Percentiles rank a stretch among this genome's conserved stretches.
Evolutionary conservation across 2,329 filamentous ascomycete genomes (phyloP).

Genomic region (Lecanicillium sp.): DNA sequence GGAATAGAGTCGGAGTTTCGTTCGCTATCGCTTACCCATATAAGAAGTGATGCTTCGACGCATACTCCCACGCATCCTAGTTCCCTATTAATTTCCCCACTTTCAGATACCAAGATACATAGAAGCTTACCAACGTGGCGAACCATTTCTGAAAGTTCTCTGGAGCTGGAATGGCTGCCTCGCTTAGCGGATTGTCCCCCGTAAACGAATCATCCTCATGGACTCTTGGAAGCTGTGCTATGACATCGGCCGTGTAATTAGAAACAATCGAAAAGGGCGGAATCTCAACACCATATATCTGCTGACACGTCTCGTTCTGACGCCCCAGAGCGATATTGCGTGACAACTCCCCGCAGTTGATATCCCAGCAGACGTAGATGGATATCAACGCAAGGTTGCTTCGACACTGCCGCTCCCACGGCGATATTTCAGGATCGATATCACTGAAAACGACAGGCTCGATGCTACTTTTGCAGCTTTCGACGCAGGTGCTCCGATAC

Average conservation of each 20-base stretch:
- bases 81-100: too few species aligned
- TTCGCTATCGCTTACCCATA: slow-evolving; percentile 1
- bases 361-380: slow-evolving; percentile 1
- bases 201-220: background rate
- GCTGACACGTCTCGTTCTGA: background rate
- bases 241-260: background rate
- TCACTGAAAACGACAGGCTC: background rate
- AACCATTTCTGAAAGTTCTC: slow-evolving; percentile 1
- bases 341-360: slow-evolving; percentile 3
- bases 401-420: background rate
- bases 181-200: background rate
- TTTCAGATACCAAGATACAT: background rate
- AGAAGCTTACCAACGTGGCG: background rate
- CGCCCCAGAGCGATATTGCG: background rate
- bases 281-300: background rate
- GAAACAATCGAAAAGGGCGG: background rate
- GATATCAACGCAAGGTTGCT: slow-evolving; percentile 2
- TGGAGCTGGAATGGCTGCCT: slow-evolving; percentile 1
- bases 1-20: slow-evolving; percentile 1
- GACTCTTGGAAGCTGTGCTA: background rate
- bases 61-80: slow-evolving; percentile 2
- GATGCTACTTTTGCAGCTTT: slow-evolving; percentile 2
- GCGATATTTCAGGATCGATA: background rate
- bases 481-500: slow-evolving; percentile 1
- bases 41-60: slow-evolving; percentile 1